phyloP scores from a whole-genome alignment of 2,329 filamentous ascomycete species.

The Colletotrichum australisinense region DNA sequence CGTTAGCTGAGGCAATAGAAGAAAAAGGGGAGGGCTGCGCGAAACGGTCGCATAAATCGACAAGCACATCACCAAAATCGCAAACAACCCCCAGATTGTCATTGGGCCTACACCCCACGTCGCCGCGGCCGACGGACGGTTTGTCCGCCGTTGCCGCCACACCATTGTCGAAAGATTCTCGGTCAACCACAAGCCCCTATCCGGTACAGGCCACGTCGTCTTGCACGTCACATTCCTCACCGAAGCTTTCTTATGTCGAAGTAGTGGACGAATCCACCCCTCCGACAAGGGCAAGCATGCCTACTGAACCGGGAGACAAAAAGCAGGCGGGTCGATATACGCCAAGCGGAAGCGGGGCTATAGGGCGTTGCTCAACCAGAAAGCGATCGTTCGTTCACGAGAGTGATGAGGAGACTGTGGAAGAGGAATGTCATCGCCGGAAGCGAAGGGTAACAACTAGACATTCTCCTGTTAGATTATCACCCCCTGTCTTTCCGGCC shows the following conservation, averaged over 20 bases:
- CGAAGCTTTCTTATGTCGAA: neutral
- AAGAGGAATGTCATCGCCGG: neutral
- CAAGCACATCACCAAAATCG: constrained; percentile 1
- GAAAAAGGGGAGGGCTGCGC: neutral
- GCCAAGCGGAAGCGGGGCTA: neutral
- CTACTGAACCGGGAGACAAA: neutral
- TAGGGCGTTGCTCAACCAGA: constrained; percentile 2
- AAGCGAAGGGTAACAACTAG: neutral
- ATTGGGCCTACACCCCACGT: neutral
- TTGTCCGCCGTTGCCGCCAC: neutral
- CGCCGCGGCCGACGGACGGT: neutral
- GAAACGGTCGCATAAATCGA: neutral
- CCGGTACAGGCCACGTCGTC: neutral
- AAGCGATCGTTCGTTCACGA: constrained; percentile 2
- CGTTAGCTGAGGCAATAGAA: neutral
- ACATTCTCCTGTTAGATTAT: neutral
- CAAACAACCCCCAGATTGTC: neutral
- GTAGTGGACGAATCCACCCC: neutral
- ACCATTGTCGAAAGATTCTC: neutral
- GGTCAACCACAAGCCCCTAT: neutral
- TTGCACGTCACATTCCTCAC: neutral
- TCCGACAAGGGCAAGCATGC: neutral
- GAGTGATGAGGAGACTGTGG: constrained; percentile 1
- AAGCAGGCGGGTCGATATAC: neutral
- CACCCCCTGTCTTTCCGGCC: neutral